Evolutionary conservation across 2,329 filamentous ascomycete species (phyloP), one percentile per base, ranked within the genome.

Genomic region (Fragosphaeria purpurea): DNA sequence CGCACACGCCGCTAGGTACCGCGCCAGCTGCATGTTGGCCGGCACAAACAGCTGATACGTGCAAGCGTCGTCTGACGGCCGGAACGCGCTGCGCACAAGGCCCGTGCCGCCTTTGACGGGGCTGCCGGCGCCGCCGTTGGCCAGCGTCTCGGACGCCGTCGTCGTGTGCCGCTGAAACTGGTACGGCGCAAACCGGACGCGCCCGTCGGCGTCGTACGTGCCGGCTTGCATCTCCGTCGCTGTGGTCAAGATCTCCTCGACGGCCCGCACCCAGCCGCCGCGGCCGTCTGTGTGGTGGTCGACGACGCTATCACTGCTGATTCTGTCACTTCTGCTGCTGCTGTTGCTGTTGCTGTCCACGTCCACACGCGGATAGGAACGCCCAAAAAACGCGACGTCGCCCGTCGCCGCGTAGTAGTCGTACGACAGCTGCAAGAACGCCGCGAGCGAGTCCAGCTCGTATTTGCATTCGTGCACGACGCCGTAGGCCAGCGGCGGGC

Each of bases 381-480:
- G 85, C 35, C 85, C 65, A 60, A 88, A 89, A 44, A 83, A 83
- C 50, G 75, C 74, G 3, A 72, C 77, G 13, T 85, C 86, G 1
- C 73, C 71, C 0, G 86, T 88, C 53, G 78, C 74, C 31, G 76
- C 72, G 65, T 85, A 76, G 67, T 88, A 91, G 57, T 88, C 79
- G 53, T 84, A 85, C 1, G 77, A 77, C 4, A 90, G 71, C 13
- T 82, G 78, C 22, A 91, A 72, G 62, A 91, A 91, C 50, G 85
- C 79, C 0, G 86, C 85, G 3, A 91, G 74, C 6, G 84, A 88
- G 67, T 91, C 86, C 38, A 91, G 77, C 67, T 91, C 86, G 62
- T 88, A 91, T 64, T 90, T 91, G 73, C 86, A 91, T 64, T 90
- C 86, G 60, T 88, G 90, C 5, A 89, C 86, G 30, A 81, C 76